Conservation (phyloP, 2,329 filamentous ascomycete species). For the Fusarium nematophilum region DNA sequence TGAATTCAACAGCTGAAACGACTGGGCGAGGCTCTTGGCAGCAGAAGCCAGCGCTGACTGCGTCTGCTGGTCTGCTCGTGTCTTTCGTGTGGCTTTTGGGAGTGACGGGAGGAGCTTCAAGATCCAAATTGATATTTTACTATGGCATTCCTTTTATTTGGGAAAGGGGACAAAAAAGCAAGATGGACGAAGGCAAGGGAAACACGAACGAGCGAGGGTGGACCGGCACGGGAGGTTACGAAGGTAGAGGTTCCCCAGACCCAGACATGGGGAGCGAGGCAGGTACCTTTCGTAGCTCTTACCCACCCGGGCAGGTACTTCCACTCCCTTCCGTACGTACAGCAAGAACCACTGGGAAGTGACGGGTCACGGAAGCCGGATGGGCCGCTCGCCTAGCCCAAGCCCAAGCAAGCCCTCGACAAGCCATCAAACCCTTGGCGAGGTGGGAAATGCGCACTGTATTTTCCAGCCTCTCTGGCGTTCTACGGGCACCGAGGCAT, state of each 20-base stretch:
- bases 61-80: neutral
- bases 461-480: too few species aligned
- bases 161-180: neutral
- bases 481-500: too few species aligned
- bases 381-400: constrained; percentile 27
- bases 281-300: constrained; percentile 22
- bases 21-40: constrained; percentile 16
- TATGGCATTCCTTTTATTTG: neutral
- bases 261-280: constrained; percentile 4
- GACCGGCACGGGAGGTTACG: constrained; percentile 13
- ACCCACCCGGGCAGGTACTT: constrained; percentile 9
- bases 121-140: too few species aligned
- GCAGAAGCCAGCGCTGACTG: constrained; percentile 7
- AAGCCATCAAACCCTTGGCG: constrained; percentile 3
- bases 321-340: neutral
- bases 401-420: constrained; percentile 2
- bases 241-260: constrained; percentile 6
- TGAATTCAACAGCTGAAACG: constrained; percentile 6
- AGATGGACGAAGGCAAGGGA: neutral
- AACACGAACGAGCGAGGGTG: neutral
- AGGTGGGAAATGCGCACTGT: constrained; percentile 15
- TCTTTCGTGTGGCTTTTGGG: too few species aligned
- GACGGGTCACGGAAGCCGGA: constrained; percentile 24
- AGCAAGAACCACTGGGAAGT: constrained; percentile 25
- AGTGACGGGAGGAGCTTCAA: neutral